phyloP scores from a whole-genome alignment of 306 rosid genomes.

The Dryas alaskensis region DNA sequence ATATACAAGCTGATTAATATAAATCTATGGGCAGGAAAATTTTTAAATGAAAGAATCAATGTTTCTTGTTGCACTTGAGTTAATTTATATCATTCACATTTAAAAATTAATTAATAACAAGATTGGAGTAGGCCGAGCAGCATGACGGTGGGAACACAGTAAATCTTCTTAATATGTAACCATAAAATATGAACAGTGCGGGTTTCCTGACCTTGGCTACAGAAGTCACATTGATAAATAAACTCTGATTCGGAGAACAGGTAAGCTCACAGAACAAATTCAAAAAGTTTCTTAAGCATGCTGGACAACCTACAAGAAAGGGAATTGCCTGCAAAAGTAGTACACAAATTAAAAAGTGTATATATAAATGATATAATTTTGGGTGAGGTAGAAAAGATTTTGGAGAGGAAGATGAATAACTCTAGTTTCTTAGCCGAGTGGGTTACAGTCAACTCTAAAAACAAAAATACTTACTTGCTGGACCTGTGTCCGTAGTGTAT shows the following conservation, averaged over 20 bases:
- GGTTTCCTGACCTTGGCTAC: constrained; percentile 55
- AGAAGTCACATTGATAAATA: constrained; percentile 90
- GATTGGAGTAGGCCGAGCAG: not conserved
- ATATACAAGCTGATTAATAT: not conserved
- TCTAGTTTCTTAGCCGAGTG: not conserved
- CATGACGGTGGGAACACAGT: not conserved
- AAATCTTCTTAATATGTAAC: not conserved
- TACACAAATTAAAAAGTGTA: constrained; percentile 6
- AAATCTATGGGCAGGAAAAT: not conserved
- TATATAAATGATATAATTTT: not conserved
- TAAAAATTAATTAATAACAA: not conserved
- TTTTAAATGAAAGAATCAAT: not conserved
- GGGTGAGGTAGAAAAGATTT: not conserved
- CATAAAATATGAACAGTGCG: constrained; percentile 11
- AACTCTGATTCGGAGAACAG: constrained; percentile 94
- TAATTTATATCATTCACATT: not conserved
- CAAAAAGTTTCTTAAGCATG: constrained; percentile 95
- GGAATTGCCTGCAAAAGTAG: constrained; percentile 86
- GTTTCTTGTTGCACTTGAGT: not conserved
- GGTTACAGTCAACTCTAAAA: not conserved
- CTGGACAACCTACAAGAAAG: constrained; percentile 96
- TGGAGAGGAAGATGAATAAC: not conserved
- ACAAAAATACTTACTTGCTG: constrained; percentile 62
- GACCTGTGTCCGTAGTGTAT: constrained; percentile 75
- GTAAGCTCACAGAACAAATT: constrained; percentile 97